phyloP scores from a whole-genome alignment of 352 stramenopile species.

The Globisporangium paroecandrum region DNA sequence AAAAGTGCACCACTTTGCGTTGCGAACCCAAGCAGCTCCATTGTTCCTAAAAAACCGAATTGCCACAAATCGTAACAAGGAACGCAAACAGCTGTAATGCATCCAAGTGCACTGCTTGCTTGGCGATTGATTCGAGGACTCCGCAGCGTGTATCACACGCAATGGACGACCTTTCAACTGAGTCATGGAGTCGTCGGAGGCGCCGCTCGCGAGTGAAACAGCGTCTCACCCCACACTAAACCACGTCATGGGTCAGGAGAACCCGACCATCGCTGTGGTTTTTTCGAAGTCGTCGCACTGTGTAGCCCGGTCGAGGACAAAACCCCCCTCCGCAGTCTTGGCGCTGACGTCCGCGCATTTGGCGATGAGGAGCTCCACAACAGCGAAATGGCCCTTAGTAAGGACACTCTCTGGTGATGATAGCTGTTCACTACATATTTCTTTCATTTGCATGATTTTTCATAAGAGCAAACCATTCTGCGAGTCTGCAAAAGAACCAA shows the following conservation, averaged over 20 bases:
- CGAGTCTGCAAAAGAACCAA: too few species aligned
- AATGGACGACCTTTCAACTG: too few species aligned
- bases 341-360: conserved; percentile 6
- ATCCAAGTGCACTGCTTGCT: neutral
- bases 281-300: neutral
- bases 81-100: neutral
- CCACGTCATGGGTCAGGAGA: conserved; percentile 4
- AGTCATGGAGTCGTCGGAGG: too few species aligned
- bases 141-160: too few species aligned
- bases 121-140: too few species aligned
- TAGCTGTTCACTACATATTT: too few species aligned
- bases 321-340: conserved; percentile 2
- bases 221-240: too few species aligned
- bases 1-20: neutral
- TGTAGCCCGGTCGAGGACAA: neutral
- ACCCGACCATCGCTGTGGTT: neutral
- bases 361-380: conserved; percentile 9
- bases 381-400: neutral
- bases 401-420: too few species aligned
- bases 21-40: neutral
- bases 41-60: neutral
- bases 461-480: too few species aligned
- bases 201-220: too few species aligned
- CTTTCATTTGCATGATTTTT: too few species aligned
- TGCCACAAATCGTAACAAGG: neutral